Conservation (phyloP, 2,329 filamentous ascomycete genomes). For the Monascus ruber region DNA sequence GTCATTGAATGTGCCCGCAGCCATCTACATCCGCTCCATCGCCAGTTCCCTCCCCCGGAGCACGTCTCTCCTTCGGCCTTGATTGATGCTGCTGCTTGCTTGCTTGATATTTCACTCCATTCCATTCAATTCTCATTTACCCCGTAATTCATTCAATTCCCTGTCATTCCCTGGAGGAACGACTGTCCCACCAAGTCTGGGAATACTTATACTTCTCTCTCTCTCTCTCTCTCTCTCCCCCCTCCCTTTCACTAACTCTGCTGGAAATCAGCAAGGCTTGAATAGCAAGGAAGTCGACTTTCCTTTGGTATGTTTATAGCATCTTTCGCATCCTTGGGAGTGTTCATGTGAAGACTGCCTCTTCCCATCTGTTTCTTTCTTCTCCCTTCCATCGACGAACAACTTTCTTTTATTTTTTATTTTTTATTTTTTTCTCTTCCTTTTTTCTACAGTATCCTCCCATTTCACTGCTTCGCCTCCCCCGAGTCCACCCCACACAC, state of each 20-base stretch:
- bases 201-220: constrained; percentile 4
- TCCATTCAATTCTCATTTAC: constrained; percentile 2
- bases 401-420: background rate
- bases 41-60: no score
- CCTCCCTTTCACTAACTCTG: background rate
- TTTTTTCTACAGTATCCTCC: constrained; percentile 12
- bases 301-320: constrained; percentile 12
- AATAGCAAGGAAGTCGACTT: background rate
- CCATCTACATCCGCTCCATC: no score
- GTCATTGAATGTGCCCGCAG: no score
- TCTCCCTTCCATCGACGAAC: background rate
- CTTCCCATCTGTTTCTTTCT: background rate
- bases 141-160: constrained; percentile 1
- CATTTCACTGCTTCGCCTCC: constrained; percentile 17
- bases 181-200: constrained; percentile 19
- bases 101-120: constrained; percentile 4
- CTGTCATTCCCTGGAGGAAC: constrained; percentile 32
- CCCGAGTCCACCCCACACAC: constrained; percentile 9
- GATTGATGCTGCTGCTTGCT: background rate
- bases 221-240: no score
- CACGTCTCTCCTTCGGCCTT: no score
- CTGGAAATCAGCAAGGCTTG: background rate
- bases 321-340: background rate
- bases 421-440: constrained; percentile 3
- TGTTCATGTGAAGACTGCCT: constrained; percentile 1